A percentile compares a stretch with the other conserved stretches of the same genome.
Conservation (phyloP, 371 early-diverging fungal genomes). For the Haplosporangium sp. region DNA sequence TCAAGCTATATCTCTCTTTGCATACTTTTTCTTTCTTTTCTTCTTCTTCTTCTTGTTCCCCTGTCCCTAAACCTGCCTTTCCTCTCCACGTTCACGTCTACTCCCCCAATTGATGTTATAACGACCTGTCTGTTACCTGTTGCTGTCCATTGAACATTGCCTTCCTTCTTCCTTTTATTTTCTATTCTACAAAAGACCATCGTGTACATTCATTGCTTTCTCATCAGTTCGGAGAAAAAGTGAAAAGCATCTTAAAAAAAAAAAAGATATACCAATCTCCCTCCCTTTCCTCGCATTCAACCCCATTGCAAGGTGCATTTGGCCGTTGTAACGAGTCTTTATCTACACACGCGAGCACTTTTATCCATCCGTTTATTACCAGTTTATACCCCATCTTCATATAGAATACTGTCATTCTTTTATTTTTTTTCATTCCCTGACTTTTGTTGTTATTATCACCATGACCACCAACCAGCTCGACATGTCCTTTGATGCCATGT, state of each 20-base stretch:
- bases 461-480: constrained; percentile 50
- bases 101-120: constrained; percentile 13
- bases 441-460: neutral
- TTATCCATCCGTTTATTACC: neutral
- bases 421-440: no score
- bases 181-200: neutral
- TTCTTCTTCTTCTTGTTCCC: constrained; percentile 7
- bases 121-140: constrained; percentile 10
- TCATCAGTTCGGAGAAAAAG: neutral
- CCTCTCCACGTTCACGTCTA: constrained; percentile 6
- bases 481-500: constrained; percentile 59
- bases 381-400: neutral
- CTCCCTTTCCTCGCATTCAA: neutral
- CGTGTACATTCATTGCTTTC: constrained; percentile 7
- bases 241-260: constrained; percentile 6
- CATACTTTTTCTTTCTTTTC: neutral
- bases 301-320: no score
- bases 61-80: neutral
- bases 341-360: no score
- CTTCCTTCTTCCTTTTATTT: constrained; percentile 3
- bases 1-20: neutral
- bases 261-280: neutral
- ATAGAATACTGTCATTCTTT: no score
- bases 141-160: constrained; percentile 2
- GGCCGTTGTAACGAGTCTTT: no score